phyloP scores from a whole-genome alignment of 345 rosid species.

The Eucalyptus cladocalyx region DNA sequence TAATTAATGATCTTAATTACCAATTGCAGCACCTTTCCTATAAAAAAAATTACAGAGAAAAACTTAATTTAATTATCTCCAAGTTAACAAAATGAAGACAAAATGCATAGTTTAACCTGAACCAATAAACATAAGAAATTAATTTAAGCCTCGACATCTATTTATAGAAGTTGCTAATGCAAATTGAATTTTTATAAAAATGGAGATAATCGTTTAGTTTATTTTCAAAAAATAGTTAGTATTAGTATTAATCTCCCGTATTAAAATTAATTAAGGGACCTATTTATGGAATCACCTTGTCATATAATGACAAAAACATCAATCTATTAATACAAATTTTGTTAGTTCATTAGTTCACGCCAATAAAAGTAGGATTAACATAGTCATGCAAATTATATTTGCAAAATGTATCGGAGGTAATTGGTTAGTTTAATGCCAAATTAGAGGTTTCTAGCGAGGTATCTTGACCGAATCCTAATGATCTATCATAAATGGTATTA shows the following conservation, averaged over 20 bases:
- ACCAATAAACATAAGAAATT: background rate
- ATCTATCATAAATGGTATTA: background rate
- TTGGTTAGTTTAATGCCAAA: background rate
- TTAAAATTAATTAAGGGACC: background rate
- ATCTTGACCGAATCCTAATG: background rate
- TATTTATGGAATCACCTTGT: background rate
- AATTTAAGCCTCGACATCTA: background rate
- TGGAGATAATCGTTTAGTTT: background rate
- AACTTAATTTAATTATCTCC: background rate
- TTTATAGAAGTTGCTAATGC: background rate
- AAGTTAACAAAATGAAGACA: background rate
- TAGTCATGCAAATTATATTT: background rate
- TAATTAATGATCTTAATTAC: background rate
- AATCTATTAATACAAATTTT: background rate
- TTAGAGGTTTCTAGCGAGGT: background rate
- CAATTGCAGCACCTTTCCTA: background rate
- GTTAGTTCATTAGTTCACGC: background rate
- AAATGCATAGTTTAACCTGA: background rate
- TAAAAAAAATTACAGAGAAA: background rate
- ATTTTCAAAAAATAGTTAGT: background rate
- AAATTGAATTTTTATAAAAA: background rate
- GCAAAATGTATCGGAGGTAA: background rate
- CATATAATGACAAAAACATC: background rate
- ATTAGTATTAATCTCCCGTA: background rate
- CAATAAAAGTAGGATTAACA: background rate